A percentile compares a stretch with the other conserved stretches of the same genome.
These are phyloP conservation scores for Paramecium octaurelia DNA, from an alignment of 73 alveolate species.

Conservation along the genomic window DNA sequence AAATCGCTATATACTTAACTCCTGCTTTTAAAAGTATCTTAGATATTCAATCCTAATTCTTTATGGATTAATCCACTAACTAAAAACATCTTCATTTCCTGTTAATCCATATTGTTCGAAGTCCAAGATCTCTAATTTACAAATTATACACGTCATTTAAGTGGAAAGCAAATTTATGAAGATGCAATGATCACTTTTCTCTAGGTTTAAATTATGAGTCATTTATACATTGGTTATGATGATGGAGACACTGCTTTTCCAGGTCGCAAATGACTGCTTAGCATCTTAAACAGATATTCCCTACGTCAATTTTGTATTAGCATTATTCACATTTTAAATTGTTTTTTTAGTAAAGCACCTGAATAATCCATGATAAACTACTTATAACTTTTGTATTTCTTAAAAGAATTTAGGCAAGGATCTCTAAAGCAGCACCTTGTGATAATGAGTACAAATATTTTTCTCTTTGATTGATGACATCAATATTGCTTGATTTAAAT, in stretches of 20 bases:
- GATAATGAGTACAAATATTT: constrained; percentile 25
- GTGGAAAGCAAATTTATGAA: background rate
- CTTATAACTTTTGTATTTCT: background rate
- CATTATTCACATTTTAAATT: background rate
- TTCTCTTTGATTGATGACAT: background rate
- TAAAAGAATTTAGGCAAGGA: background rate
- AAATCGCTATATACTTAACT: background rate
- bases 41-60: constrained; percentile 29
- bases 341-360: background rate
- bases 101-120: background rate
- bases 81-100: constrained; percentile 1
- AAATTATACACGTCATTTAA: background rate
- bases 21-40: background rate
- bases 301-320: background rate
- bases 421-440: background rate
- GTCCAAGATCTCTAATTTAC: constrained; percentile 18
- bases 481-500: background rate
- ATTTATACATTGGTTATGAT: background rate
- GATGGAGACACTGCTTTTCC: background rate
- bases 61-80: constrained; percentile 23
- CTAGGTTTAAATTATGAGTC: background rate
- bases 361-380: background rate
- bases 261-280: background rate
- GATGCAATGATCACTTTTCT: background rate
- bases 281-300: constrained; percentile 13